Evolutionary conservation across 2,329 filamentous ascomycete species (phyloP).

Genomic region (Fusarium buharicum): DNA sequence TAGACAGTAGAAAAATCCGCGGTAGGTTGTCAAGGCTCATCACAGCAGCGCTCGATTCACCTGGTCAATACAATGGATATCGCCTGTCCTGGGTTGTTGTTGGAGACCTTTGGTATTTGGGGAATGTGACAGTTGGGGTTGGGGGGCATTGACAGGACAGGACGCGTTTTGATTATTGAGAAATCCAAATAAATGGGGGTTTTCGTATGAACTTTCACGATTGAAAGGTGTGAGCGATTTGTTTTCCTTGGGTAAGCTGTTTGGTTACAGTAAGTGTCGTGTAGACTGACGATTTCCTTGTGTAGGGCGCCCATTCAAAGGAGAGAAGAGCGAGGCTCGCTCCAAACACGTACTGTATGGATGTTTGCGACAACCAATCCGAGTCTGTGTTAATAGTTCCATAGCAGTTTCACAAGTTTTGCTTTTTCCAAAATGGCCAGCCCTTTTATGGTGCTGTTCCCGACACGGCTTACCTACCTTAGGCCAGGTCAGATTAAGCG

Average conservation of each 20-base stretch:
- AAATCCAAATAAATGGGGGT: too few relatives aligned
- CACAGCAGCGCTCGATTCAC: conserved; percentile 1
- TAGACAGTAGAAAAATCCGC: conserved; percentile 76
- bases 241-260: neutral
- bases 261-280: conserved; percentile 6
- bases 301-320: neutral
- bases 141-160: conserved; percentile 8
- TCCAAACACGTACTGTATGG: too few relatives aligned
- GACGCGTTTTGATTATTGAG: neutral
- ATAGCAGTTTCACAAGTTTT: too few relatives aligned
- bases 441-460: too few relatives aligned
- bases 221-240: neutral
- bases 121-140: conserved; percentile 3
- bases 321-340: neutral
- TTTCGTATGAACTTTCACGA: neutral
- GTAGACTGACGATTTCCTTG: neutral
- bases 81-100: neutral
- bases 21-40: conserved; percentile 58
- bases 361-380: too few relatives aligned
- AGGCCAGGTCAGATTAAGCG: too few relatives aligned
- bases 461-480: too few relatives aligned
- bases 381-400: too few relatives aligned
- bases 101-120: conserved; percentile 4
- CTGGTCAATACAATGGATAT: neutral
- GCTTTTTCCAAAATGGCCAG: too few relatives aligned